Base-by-base conservation (phyloP, 73 alveolate species). In the Diophrys sp. region DNA sequence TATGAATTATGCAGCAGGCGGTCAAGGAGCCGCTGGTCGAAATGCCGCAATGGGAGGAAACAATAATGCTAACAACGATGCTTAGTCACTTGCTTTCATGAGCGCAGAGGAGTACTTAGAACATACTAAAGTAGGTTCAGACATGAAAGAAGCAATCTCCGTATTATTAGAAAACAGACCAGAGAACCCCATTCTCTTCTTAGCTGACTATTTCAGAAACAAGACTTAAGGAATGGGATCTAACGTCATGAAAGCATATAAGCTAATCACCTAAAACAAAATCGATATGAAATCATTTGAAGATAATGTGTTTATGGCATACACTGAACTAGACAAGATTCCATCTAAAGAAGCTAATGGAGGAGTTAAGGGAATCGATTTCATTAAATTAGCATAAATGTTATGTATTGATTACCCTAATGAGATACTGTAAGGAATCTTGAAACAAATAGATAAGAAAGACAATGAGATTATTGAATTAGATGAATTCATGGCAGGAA, bases 101-200 rank as follows among this genome's bases (percentile, higher is more conserved):
- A 0, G 67, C 14, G 82, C 92, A 0, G 92, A 84, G 30, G 92
- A 84, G 29, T 84, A 84, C 31, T 54, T 83, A 67, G 93, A 89
- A 33, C 79, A 76, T 32, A 70, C 89, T 0, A 89, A 79, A 56
- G 90, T 89, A 29, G 70, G 88, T 33, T 25, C 53, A 1, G 53
- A n/a, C 27, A 79, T 89, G 0, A 70, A 81, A 73, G 96, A 89
- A 25, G 90, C 91, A 2, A 67, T 89, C 2, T 77, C 92, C 1
- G 77, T 85, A 23, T 62, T 89, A 14, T 77, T 89, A 0, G 96
- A 89, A 68, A 89, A 89, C 69, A 74, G 96, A 70, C 96, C 96
- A 18, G 91, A 79, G 70, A 90, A 90, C 77, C 96, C 96, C 1
- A 81, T 90, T 30, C 87, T 73, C 71, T 86, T 86, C 68, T 33